Base-by-base conservation (phyloP, 352 stramenopile species). In the Globisporangium orthogonon region DNA sequence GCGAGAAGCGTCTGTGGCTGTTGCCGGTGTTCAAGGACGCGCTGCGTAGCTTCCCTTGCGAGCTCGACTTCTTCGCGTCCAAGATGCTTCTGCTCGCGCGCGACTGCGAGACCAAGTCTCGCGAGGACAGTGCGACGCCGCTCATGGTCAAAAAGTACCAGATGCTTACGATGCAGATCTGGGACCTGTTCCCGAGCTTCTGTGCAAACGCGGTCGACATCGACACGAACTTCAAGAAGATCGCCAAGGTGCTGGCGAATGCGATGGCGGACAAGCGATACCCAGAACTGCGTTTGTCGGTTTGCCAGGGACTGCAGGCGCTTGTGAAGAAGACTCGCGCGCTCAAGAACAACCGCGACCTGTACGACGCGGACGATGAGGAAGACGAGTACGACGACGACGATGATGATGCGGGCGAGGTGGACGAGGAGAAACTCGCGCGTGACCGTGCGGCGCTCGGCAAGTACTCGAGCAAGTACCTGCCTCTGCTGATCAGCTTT, bases 181-280 rank as follows among this genome's bases (percentile, higher is more conserved):
- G 86, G 86, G 67, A 69, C 15, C 58, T 94, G 3, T 95, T 95
- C 65, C 86, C 86, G 7, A 91, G 73, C 58, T 76, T 95, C 44
- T 93, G 83, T 47, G 70, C 75, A 30, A 76, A 79, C 58, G 78
- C 78, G 3, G 61, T 82, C 30, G 86, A 95, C 61, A 76, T 95
- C 51, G 78, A 87, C 60, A 71, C 69, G 35, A 81, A 81, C 33
- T 95, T 95, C 59, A 92, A 92, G 74, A 89, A 80, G 62, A 74
- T 95, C 44, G 86, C 86, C 48, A 95, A 95, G 78, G 62, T 89
- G 41, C 70, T 95, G 9, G 83, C 83, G 14, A 95, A 91, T 50
- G 86, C 86, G 40, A 92, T 95, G 82, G 76, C 76, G 33, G 86
- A 95, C 67, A 80, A 93, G 69, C 83, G 86, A 31, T 94, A 89